phyloP scores from a whole-genome alignment of 169 alveolate species.

The Cystoisospora suis region DNA sequence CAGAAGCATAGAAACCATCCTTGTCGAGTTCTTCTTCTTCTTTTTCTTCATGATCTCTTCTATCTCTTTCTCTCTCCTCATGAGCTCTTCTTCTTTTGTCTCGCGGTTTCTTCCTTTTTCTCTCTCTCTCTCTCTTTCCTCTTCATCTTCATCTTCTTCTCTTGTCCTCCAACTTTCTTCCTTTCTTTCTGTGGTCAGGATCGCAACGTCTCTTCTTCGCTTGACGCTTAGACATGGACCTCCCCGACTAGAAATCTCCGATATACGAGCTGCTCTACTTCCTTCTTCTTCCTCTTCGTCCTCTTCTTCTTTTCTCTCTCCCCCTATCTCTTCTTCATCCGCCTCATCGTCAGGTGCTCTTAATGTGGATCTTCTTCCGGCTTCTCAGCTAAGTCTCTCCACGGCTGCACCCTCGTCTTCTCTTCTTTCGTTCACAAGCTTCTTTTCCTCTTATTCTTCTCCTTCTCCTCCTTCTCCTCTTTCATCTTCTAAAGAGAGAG shows the following conservation, averaged over 20 bases:
- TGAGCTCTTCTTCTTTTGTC: too few relatives aligned
- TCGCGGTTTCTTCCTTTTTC: too few relatives aligned
- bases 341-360: background rate
- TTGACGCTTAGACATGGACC: background rate
- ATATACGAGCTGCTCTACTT: background rate
- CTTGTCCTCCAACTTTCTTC: background rate
- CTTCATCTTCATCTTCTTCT: background rate
- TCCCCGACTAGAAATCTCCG: constrained; percentile 24
- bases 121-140: background rate
- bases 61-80: too few relatives aligned
- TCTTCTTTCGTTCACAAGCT: background rate
- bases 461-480: background rate
- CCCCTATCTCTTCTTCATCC: background rate
- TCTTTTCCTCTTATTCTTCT: background rate
- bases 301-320: background rate
- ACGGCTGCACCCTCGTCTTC: background rate
- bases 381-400: background rate
- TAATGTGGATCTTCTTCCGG: background rate
- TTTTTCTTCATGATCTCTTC: too few relatives aligned
- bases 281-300: background rate
- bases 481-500: background rate
- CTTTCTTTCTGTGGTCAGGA: background rate
- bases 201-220: background rate
- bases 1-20: background rate
- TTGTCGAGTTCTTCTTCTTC: background rate